phyloP scores from a whole-genome alignment of 73 alveolate genomes.

The Paramecium tetraurelia region DNA sequence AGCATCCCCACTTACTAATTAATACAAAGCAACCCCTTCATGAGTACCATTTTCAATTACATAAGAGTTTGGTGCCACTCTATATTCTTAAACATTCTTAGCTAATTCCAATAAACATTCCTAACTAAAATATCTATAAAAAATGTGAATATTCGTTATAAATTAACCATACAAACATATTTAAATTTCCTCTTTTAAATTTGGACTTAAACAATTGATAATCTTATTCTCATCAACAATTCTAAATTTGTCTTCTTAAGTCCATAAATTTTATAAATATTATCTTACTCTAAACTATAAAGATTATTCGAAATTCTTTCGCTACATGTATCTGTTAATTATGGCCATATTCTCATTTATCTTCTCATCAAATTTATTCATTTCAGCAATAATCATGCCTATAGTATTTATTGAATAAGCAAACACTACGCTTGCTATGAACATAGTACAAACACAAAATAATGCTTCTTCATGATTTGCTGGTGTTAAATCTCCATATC shows the following conservation, averaged over 20 bases:
- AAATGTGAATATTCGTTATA: not conserved
- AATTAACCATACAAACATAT: conserved; percentile 29
- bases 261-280: conserved; percentile 42
- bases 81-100: not conserved
- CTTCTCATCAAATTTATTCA: conserved; percentile 28
- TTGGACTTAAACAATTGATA: not conserved
- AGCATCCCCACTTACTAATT: conserved; percentile 31
- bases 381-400: conserved; percentile 42
- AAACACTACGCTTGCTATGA: conserved; percentile 44
- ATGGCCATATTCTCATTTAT: conserved; percentile 58
- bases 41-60: not conserved
- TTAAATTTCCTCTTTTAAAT: not conserved
- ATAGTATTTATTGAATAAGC: conserved; percentile 56
- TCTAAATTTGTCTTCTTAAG: not conserved
- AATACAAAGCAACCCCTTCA: not conserved
- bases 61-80: conserved; percentile 22
- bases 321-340: conserved; percentile 35
- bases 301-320: not conserved
- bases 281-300: conserved; percentile 32
- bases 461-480: conserved; percentile 34
- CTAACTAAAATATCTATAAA: not conserved
- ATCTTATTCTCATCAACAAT: conserved; percentile 8
- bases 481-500: conserved; percentile 65
- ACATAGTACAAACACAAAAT: conserved; percentile 54
- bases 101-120: conserved; percentile 28